Evolutionary conservation across 805 yeast genomes (phyloP), one percentile per base, ranked within the genome.

Genomic region (Saccharomyces paradoxus): DNA sequence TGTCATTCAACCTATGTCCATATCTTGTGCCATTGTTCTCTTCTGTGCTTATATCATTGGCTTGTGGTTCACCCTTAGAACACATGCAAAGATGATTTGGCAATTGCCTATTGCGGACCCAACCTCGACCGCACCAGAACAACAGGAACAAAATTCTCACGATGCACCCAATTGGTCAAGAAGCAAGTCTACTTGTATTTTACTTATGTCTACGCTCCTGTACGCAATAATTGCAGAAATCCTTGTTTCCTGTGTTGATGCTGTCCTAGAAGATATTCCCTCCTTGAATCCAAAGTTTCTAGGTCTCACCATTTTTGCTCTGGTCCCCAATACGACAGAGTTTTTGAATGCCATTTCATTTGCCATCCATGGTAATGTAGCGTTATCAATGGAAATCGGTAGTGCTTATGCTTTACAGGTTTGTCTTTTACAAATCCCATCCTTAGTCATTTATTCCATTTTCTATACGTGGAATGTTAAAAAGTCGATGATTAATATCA

Each of bases 151-250:
- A n/a, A 86, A 86, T 4, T 95, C 96, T 1, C 97, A 92, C 62
- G 97, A 90, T 68, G 95, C 97, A 0, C 98, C 99, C 49, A 94
- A 94, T 67, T 94, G 99, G 99, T 85, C 96, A 6, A 80, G 92
- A 63, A 74, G 74, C 14, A 92, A 90, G 70, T 87, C 96, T 1
- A 80, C 96, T 0, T 79, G 86, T 17, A 91, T 94, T 53, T 75
- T 94, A 49, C 74, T 94, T 7, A 81, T 86, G 2, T 92, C 98
- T 0, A 94, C 99, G 0, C 58, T 91, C 10, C 73, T 90, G 22
- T 94, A 94, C 70, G 97, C 99, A 0, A 72, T 89, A 31, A 91
- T 94, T 63, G 99, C 98, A 1, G 98, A 92, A 70, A 89, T 92
- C 46, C 76, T 92, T 59, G 97, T 92, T 44, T 91, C 88, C 66